These are phyloP conservation scores for Vitrella brassicaformis DNA, from an alignment of 73 alveolate genomes.

Conservation along the genomic window DNA sequence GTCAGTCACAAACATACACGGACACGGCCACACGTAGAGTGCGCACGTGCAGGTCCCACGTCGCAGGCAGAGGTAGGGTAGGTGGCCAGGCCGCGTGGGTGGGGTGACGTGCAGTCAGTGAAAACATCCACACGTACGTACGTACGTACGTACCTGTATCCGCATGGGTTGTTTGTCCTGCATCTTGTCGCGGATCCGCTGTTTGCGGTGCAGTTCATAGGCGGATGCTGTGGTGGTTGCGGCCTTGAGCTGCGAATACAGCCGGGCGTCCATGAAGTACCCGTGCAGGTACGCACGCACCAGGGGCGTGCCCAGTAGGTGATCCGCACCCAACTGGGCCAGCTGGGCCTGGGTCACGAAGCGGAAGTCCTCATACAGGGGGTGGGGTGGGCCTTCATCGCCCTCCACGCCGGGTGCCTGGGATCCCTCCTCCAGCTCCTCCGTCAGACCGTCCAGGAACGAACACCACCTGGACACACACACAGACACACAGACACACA, in stretches of 20 bases:
- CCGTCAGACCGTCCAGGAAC: constrained; percentile 74
- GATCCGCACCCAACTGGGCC: constrained; percentile 46
- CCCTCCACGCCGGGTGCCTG: no score
- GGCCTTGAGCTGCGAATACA: constrained; percentile 61
- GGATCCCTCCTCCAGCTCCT: constrained; percentile 86
- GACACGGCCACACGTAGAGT: no score
- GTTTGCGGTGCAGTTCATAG: constrained; percentile 56
- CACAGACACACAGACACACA: no score
- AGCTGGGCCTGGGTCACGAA: constrained; percentile 75
- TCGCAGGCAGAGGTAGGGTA: no score
- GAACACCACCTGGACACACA: no score
- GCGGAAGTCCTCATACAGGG: constrained; percentile 75
- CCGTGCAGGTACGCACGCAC: constrained; percentile 86
- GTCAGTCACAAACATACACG: no score
- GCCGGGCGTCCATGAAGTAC: constrained; percentile 67
- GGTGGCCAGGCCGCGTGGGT: no score
- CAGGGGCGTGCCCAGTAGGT: constrained; percentile 43
- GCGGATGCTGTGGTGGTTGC: constrained; percentile 69
- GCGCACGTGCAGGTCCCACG: no score
- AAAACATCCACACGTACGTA: no score
- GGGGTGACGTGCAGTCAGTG: no score
- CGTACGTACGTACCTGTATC: no score
- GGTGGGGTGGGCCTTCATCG: constrained; percentile 56
- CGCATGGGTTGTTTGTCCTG: constrained; percentile 66
- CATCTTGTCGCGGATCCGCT: constrained; percentile 57